Evolutionary conservation across 306 rosid species (phyloP).

Genomic region (Casuarina cunninghamiana): DNA sequence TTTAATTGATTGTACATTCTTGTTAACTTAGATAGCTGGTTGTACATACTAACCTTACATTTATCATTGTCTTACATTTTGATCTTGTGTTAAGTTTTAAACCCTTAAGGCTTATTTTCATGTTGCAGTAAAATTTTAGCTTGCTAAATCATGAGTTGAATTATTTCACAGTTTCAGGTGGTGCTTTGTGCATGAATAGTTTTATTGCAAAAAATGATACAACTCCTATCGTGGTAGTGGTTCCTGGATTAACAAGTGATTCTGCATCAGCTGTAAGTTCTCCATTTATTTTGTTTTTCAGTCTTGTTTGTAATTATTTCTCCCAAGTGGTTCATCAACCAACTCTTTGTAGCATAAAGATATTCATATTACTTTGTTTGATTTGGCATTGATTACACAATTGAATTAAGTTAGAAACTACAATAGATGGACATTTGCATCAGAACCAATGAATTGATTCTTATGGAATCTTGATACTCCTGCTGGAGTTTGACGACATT

Average conservation of each 20-base stretch:
- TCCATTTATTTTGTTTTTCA: conserved; percentile 6
- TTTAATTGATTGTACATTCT: background rate
- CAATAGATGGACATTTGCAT: background rate
- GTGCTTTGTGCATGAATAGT: conserved; percentile 25
- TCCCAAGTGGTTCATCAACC: background rate
- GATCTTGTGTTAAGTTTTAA: background rate
- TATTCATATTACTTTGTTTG: conserved; percentile 10
- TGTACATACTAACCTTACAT: background rate
- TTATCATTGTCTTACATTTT: background rate
- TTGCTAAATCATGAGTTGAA: conserved; percentile 12
- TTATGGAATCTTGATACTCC: background rate
- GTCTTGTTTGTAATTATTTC: background rate
- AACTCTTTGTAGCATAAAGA: background rate
- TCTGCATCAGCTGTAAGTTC: conserved; percentile 77
- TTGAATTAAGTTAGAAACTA: background rate
- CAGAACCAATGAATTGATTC: background rate
- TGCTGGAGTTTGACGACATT: background rate
- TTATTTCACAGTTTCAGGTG: conserved; percentile 48
- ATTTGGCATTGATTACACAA: conserved; percentile 13
- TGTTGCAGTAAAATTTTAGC: background rate
- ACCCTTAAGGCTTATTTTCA: background rate
- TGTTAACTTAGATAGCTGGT: background rate
- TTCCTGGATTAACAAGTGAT: conserved; percentile 93
- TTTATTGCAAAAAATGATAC: conserved; percentile 45
- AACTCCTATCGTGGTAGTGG: conserved; percentile 63